Base-by-base conservation (phyloP, 306 rosid species). In the Morella rubra region DNA sequence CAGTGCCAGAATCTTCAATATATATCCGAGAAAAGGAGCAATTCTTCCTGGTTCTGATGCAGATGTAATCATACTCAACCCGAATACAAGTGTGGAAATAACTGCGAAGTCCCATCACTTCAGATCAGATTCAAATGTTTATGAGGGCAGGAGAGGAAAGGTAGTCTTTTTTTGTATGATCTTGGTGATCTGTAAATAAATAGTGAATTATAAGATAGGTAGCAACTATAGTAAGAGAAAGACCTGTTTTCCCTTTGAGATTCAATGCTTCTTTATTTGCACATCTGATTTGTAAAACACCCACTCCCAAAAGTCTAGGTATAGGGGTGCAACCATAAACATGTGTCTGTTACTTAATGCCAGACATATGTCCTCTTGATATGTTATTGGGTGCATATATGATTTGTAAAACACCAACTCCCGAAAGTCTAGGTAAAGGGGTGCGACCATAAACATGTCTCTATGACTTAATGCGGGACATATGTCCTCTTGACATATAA, bases 1-100 rank as follows among this genome's bases (percentile, higher is more conserved):
- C 90, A 94, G 98, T 85, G 97, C 98, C 72, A 87, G 86, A 84
- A 89, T 87, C 85, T 94, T 94, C 88, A 94, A 94, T 84, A 85
- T 94, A 84, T 94, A 91, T 86, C 98, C 98, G 5, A 91, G 82
- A 86, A 94, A 91, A 84, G 91, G 93, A 15, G 91, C 89, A 8
- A 84, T 89, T 76, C 89, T 86, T 72, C 83, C 87, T 13, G 98
- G 98, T 66, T 91, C 97, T 58, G 98, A 94, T 90, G 98, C 98
- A 76, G 98, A 94, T 84, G 89, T 94, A 72, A 91, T 94, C 74
- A 87, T 94, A 83, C 87, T 94, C 66, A 89, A 91, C 82, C 98
- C 97, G 80, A 94, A 94, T 68, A 82, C 96, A 76, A 91, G 86
- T 77, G 84, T 94, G 73, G 96, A 91, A 79, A 86, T 94, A 74